These are phyloP conservation scores for Solanum habrochaites DNA, from an alignment of 257 asterid genomes.

Conservation along the genomic window DNA sequence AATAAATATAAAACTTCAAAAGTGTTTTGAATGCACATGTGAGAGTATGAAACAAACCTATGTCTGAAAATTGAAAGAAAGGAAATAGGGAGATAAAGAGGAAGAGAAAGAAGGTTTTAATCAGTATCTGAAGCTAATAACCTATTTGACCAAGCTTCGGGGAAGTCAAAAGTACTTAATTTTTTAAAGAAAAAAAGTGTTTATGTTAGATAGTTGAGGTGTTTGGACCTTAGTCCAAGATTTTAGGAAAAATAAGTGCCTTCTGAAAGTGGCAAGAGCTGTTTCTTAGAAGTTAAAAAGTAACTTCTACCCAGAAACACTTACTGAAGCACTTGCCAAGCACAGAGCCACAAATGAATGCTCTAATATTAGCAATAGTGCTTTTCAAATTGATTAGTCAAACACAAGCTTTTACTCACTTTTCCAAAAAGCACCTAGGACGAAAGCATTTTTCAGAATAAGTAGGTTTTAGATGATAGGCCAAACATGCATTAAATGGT, in stretches of 20 bases:
- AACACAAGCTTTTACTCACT: not conserved
- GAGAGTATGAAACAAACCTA: not conserved
- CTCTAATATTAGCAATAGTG: not conserved
- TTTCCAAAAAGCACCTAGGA: not conserved
- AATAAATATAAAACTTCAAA: not conserved
- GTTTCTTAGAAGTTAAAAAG: not conserved
- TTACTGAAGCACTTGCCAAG: not conserved
- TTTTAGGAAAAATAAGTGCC: not conserved
- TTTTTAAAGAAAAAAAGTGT: not conserved
- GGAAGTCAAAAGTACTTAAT: not conserved
- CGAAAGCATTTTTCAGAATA: not conserved
- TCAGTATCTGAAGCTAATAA: not conserved
- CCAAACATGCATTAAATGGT: not conserved
- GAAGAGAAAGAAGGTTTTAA: not conserved
- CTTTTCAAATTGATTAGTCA: not conserved
- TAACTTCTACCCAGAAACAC: not conserved
- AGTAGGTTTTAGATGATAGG: not conserved
- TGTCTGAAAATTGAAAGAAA: not conserved
- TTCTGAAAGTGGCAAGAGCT: not conserved
- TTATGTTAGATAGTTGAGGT: not conserved
- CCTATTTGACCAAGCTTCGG: not conserved
- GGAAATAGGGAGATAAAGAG: not conserved
- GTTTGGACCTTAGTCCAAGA: not conserved
- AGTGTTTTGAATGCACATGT: not conserved
- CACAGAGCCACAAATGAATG: not conserved